A percentile compares a stretch with the other conserved stretches of the same genome.
Evolutionary conservation across 2,329 filamentous ascomycete genomes (phyloP).

Genomic region (Canariomyces notabilis): DNA sequence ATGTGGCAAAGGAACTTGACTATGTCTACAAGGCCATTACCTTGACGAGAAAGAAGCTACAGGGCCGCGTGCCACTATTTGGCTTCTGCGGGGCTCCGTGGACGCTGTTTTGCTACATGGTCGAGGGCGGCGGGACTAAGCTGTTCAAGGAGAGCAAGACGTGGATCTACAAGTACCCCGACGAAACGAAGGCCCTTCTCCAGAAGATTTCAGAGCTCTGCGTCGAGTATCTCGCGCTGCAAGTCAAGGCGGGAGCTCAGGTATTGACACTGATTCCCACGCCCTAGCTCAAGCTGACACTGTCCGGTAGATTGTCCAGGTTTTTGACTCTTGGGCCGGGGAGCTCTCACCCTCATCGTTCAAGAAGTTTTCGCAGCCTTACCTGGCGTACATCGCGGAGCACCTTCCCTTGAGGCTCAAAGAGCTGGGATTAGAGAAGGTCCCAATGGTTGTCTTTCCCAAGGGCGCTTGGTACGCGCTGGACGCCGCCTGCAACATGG

Average conservation of each 20-base stretch:
- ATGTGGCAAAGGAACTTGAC: constrained; percentile 76
- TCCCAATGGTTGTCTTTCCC: constrained; percentile 97
- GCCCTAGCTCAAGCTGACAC: constrained; percentile 8
- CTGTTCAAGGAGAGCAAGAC: constrained; percentile 92
- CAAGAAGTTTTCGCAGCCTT: constrained; percentile 79
- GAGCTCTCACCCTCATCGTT: constrained; percentile 84
- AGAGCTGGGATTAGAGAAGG: constrained; percentile 69
- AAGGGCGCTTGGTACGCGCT: constrained; percentile 97
- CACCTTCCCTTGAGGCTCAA: constrained; percentile 70
- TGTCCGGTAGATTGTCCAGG: constrained; percentile 67
- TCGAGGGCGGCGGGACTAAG: constrained; percentile 94
- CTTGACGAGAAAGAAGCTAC: constrained; percentile 79
- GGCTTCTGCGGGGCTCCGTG: constrained; percentile 97
- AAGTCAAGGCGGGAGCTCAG: constrained; percentile 91
- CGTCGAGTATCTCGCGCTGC: constrained; percentile 87
- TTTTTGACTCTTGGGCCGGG: constrained; percentile 97
- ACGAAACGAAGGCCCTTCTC: constrained; percentile 73
- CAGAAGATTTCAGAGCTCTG: constrained; percentile 92
- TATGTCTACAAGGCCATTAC: constrained; percentile 98
- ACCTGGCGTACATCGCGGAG: constrained; percentile 75
- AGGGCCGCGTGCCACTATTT: constrained; percentile 84
- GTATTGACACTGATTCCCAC: constrained; percentile 36
- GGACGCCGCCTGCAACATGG: constrained; percentile 77
- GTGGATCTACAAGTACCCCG: constrained; percentile 87
- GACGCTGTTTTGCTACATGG: constrained; percentile 98